Evolutionary conservation across 1,284 basidiomycete genomes (phyloP), one percentile per base, ranked within the genome.

Genomic region (Heterobasidion parviporum): DNA sequence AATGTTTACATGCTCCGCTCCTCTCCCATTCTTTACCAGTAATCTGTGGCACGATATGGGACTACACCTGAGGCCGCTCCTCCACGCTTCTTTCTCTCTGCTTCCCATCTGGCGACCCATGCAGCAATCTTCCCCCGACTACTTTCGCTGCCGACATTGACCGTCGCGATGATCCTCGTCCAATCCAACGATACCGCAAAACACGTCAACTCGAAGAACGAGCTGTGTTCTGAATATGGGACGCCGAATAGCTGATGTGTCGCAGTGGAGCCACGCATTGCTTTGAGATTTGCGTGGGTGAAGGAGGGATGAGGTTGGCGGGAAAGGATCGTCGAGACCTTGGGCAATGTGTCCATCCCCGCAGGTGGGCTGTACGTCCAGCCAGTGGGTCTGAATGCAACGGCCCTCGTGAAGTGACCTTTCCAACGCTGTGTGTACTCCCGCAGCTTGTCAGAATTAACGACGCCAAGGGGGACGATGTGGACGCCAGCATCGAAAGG

Each of bases 221-320:
- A 94, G 52, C 92, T 95, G 68, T 99, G 95, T 68, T 98, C 95
- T 3, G 92, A 96, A 68, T 98, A 98, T 4, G 96, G 96, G 14
- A 98, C 91, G 35, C 92, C 87, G 65, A 86, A 94, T 55, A 97
- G 76, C 72, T 88, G 86, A 55, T 89, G 71, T 43, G 78, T 70
- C 18, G 80, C 61, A 15, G 85, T 87, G 8, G 89, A 89, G 58
- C 89, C 90, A 48, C 83, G 79, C 64, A 86, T 82, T 15, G 87
- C 80, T 55, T 78, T 82, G 7, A 98, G 76, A 63, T 87, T 78
- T 36, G 79, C 70, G 60, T 82, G 76, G 2, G 82, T 83, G 70
- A 92, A 97, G 12, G 76, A 72, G 55, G 78, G 78, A 50, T 79
- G 73, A 59, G 89, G 85, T 48, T 86, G 79, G 4, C 26, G 78